These are phyloP conservation scores for Prunus padus DNA, from an alignment of 306 rosid genomes.

Conservation along the genomic window DNA sequence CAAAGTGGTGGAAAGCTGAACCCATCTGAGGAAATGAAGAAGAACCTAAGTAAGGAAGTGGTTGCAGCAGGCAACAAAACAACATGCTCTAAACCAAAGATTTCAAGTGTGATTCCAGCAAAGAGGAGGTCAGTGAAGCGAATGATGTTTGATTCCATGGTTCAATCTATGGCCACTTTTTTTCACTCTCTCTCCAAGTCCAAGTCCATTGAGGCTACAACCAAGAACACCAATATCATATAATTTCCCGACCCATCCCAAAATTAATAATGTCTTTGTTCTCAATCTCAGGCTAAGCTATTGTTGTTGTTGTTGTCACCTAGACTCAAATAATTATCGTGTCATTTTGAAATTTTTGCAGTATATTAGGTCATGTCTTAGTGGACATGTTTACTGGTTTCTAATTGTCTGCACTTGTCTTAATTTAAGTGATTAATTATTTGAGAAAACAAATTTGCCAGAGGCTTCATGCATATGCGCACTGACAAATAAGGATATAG, in stretches of 20 bases:
- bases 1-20: no score
- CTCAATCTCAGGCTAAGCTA: neutral
- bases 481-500: no score
- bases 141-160: slow-evolving; percentile 4
- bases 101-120: slow-evolving; percentile 12
- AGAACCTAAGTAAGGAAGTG: neutral
- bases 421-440: neutral
- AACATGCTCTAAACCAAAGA: neutral
- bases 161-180: neutral
- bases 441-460: neutral
- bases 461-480: no score
- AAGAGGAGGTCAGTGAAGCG: slow-evolving; percentile 16
- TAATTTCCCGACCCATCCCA: neutral
- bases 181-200: neutral
- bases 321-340: neutral
- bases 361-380: neutral
- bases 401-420: neutral
- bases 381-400: neutral
- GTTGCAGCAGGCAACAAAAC: neutral
- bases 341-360: neutral
- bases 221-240: neutral
- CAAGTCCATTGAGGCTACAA: neutral
- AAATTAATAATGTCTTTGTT: neutral
- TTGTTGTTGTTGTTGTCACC: neutral
- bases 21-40: neutral